phyloP scores from a whole-genome alignment of 495 filamentous ascomycete species.

The Lindgomyces ingoldianus region DNA sequence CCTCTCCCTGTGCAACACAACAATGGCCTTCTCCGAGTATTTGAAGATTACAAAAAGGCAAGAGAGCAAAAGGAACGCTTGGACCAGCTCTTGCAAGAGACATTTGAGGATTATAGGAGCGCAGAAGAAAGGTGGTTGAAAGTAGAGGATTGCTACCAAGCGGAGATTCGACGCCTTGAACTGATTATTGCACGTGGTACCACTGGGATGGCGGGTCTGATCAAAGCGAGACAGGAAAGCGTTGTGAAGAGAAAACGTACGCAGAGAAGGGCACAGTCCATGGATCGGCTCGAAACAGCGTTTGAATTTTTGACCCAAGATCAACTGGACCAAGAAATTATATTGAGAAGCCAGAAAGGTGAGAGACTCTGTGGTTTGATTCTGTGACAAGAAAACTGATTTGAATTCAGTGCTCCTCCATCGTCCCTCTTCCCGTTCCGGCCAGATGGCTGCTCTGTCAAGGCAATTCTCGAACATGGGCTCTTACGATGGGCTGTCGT shows the following conservation, averaged over 20 bases:
- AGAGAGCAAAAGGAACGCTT: constrained; percentile 33
- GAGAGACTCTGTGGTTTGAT: background rate
- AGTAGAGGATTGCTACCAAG: constrained; percentile 34
- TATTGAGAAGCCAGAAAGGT: constrained; percentile 37
- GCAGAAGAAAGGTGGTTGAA: constrained; percentile 32
- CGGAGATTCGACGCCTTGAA: constrained; percentile 43
- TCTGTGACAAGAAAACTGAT: background rate
- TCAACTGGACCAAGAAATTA: constrained; percentile 31
- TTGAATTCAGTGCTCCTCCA: constrained; percentile 27
- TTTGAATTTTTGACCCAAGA: constrained; percentile 33
- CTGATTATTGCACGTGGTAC: constrained; percentile 40
- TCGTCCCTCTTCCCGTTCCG: constrained; percentile 38
- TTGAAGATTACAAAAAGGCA: constrained; percentile 40
- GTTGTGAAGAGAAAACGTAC: constrained; percentile 29
- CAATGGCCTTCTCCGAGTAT: constrained; percentile 38
- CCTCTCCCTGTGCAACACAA: constrained; percentile 38
- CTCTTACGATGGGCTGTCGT: constrained; percentile 16
- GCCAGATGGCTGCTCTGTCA: constrained; percentile 38
- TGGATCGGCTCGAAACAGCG: constrained; percentile 21
- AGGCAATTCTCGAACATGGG: constrained; percentile 27
- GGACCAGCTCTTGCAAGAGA: constrained; percentile 21
- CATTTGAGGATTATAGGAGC: constrained; percentile 19
- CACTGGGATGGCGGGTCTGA: constrained; percentile 39
- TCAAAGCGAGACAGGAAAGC: constrained; percentile 40
- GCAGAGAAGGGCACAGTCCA: constrained; percentile 14